Evolutionary conservation across 2,329 filamentous ascomycete species (phyloP), one percentile per base, ranked within the genome.

Genomic region (Epichloe sylvatica): DNA sequence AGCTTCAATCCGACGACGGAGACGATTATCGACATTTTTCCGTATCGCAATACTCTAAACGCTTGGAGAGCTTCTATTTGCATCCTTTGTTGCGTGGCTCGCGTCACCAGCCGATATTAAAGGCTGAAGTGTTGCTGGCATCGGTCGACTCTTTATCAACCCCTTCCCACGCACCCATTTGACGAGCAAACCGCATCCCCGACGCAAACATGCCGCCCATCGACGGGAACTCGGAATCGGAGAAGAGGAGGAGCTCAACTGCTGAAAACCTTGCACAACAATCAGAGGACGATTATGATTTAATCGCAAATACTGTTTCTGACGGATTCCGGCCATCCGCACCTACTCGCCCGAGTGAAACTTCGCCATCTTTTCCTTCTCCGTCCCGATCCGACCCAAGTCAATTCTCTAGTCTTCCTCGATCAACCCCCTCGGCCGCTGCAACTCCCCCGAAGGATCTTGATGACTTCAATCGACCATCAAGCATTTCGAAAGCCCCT

Each of bases 401-500:
- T 21, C 44, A 34, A 6, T 8, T 40, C n/a, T 37, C 40, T 7
- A 36, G 42, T 30, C 15, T 45, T 30, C 52, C 51, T 55, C 62
- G 47, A 50, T 52, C 55, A 53, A 49, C 38, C 51, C 51, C 52
- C 21, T 54, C 41, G 51, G 54, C 25, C 48, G 39, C 58, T 15
- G 50, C 58, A 36, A n/a, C 59, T 13, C 52, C 60, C 60, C 37
- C 58, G 2, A 60, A 62, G 52, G 56, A 49, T 12, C 35, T 46
- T 15, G 25, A 54, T 12, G 55, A 56, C 46, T 54, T 60, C 33
- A 62, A 63, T 50, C 68, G 74, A 51, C 70, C 75, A 37, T 77
- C 76, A 3, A 81, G 78, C 60, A 74, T 74, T 45, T 67, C 73
- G 13, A 82, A 82, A 54, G 68, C 73, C n/a, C 69, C 68, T 5